phyloP scores from a whole-genome alignment of 176 grass and related monocot species.

The Musa beccarii region DNA sequence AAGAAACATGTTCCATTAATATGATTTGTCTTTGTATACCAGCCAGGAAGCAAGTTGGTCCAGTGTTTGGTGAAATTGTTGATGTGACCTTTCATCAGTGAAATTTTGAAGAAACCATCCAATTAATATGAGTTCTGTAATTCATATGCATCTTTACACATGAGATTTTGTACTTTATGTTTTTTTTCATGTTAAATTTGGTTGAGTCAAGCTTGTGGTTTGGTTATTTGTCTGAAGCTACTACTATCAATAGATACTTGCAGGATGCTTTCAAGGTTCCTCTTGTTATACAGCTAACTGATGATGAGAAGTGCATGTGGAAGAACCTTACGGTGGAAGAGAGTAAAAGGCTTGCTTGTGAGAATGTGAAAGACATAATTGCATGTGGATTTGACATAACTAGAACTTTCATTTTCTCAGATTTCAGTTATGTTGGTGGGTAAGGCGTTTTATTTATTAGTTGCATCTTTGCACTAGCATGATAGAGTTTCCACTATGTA shows the following conservation, averaged over 20 bases:
- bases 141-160: too few species aligned
- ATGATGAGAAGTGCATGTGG: constrained; percentile 86
- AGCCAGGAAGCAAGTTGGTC: too few species aligned
- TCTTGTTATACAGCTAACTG: constrained; percentile 91
- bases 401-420: constrained; percentile 82
- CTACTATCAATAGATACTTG: constrained; percentile 55
- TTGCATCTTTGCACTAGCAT: neutral
- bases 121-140: too few species aligned
- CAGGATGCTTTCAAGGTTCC: constrained; percentile 95
- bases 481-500: neutral
- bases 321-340: constrained; percentile 76
- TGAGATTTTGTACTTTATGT: neutral
- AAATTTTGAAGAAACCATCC: too few species aligned
- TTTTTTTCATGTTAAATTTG: neutral
- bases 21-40: too few species aligned
- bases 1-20: too few species aligned
- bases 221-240: constrained; percentile 1
- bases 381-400: constrained; percentile 84
- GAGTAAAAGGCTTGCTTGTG: constrained; percentile 73
- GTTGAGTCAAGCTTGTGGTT: neutral
- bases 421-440: constrained; percentile 81
- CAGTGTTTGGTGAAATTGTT: too few species aligned
- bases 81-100: too few species aligned
- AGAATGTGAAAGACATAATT: constrained; percentile 98
- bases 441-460: constrained; percentile 25